Evolutionary conservation across 805 yeast genomes (phyloP).

Genomic region (Hanseniaspora mollemarum): DNA sequence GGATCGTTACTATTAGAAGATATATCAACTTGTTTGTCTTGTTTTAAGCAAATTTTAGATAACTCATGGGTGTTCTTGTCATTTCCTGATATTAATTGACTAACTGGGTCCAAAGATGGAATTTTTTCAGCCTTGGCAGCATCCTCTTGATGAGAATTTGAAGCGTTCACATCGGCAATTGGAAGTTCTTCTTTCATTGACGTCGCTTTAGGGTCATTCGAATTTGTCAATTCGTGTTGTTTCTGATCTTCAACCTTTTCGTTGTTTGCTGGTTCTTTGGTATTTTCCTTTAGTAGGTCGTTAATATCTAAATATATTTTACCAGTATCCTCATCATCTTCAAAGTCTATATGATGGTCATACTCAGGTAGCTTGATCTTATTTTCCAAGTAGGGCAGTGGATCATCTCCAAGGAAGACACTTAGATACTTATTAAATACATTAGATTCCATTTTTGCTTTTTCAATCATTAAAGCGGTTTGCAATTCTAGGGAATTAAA

Average conservation of each 20-base stretch:
- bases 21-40: no score
- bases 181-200: no score
- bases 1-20: no score
- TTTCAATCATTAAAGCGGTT: slow-evolving; percentile 64
- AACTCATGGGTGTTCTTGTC: no score
- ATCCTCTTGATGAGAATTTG: no score
- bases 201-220: no score
- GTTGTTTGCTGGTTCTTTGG: slow-evolving; percentile 1
- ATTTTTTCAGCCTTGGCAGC: no score
- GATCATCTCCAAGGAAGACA: slow-evolving; percentile 78
- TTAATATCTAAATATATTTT: slow-evolving; percentile 11
- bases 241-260: slow-evolving; percentile 21
- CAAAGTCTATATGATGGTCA: slow-evolving; percentile 44
- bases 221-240: slow-evolving; percentile 12
- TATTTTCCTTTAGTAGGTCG: slow-evolving; percentile 22
- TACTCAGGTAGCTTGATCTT: slow-evolving; percentile 56
- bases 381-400: slow-evolving; percentile 51
- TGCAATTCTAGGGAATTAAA: slow-evolving; percentile 55
- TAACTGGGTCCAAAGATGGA: no score
- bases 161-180: no score
- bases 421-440: slow-evolving; percentile 61
- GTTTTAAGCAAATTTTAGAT: no score
- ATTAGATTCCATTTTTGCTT: slow-evolving; percentile 69
- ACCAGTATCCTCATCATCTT: slow-evolving; percentile 4
- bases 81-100: no score